Conservation (phyloP, 1,139 yeast species). For the Lipomyces yarrowii region DNA sequence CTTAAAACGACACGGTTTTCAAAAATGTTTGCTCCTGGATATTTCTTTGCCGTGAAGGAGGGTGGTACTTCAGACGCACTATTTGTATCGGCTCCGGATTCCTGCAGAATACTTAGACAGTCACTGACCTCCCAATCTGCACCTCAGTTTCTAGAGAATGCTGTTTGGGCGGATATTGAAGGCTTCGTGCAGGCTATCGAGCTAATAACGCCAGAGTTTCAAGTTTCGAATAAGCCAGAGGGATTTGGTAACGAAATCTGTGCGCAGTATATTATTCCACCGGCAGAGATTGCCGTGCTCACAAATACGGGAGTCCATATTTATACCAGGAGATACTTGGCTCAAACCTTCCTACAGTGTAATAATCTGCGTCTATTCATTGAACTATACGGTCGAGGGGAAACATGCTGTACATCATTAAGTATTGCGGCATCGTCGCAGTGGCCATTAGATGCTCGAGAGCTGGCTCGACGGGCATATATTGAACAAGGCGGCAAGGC, state of each 20-base stretch:
- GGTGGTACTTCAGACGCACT: conserved; percentile 49
- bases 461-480: conserved; percentile 56
- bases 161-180: conserved; percentile 68
- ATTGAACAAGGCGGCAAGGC: conserved; percentile 55
- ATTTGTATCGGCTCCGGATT: conserved; percentile 79
- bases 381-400: conserved; percentile 62
- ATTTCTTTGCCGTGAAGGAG: conserved; percentile 57
- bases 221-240: conserved; percentile 69
- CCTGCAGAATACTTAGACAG: conserved; percentile 71
- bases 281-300: conserved; percentile 69
- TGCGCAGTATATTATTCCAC: conserved; percentile 67
- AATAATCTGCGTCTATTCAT: conserved; percentile 60
- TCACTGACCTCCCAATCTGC: conserved; percentile 46
- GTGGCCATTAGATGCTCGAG: conserved; percentile 41
- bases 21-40: conserved; percentile 77
- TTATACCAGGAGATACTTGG: conserved; percentile 78
- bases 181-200: conserved; percentile 73
- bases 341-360: conserved; percentile 67
- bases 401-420: conserved; percentile 84
- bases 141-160: conserved; percentile 72
- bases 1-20: conserved; percentile 48
- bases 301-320: conserved; percentile 79
- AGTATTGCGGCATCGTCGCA: conserved; percentile 63
- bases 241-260: conserved; percentile 86
- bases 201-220: conserved; percentile 68